These are phyloP conservation scores for Aspergillus tubingensis DNA, from an alignment of 2,329 filamentous ascomycete genomes.

Conservation along the genomic window DNA sequence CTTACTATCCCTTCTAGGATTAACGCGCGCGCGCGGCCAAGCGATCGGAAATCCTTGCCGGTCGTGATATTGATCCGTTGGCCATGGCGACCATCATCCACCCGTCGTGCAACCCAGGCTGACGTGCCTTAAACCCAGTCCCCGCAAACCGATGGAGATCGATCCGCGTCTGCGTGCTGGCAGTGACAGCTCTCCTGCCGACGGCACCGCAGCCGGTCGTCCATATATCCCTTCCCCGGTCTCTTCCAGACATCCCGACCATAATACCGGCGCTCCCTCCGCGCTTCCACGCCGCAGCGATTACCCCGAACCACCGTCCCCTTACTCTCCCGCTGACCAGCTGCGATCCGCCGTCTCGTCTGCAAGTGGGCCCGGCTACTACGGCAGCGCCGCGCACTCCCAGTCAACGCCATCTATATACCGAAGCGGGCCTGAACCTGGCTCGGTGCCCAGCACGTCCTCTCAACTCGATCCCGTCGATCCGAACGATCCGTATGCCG, in stretches of 20 bases:
- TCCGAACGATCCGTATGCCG: constrained; percentile 35
- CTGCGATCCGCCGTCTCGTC: constrained; percentile 20
- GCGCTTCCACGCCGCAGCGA: constrained; percentile 17
- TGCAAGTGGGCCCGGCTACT: constrained; percentile 13
- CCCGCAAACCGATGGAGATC: constrained; percentile 33
- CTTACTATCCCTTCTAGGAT: not conserved
- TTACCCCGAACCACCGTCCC: constrained; percentile 34
- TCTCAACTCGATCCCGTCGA: constrained; percentile 15
- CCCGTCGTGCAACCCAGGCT: not conserved
- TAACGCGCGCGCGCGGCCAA: not conserved
- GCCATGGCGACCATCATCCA: not conserved
- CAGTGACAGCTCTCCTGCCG: constrained; percentile 19
- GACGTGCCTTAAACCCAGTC: constrained; percentile 14
- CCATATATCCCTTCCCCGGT: constrained; percentile 13
- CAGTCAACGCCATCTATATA: constrained; percentile 12
- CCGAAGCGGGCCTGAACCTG: constrained; percentile 5
- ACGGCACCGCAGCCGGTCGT: constrained; percentile 11
- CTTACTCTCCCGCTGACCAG: constrained; percentile 16
- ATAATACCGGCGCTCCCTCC: not conserved
- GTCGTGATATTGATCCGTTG: not conserved
- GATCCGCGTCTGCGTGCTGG: constrained; percentile 35
- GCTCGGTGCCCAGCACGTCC: constrained; percentile 3
- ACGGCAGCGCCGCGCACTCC: constrained; percentile 11
- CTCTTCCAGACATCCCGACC: constrained; percentile 11
- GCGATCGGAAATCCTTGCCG: not conserved